Evolutionary conservation across 2,329 filamentous ascomycete genomes (phyloP).

Genomic region (Aspergillus clavatus): DNA sequence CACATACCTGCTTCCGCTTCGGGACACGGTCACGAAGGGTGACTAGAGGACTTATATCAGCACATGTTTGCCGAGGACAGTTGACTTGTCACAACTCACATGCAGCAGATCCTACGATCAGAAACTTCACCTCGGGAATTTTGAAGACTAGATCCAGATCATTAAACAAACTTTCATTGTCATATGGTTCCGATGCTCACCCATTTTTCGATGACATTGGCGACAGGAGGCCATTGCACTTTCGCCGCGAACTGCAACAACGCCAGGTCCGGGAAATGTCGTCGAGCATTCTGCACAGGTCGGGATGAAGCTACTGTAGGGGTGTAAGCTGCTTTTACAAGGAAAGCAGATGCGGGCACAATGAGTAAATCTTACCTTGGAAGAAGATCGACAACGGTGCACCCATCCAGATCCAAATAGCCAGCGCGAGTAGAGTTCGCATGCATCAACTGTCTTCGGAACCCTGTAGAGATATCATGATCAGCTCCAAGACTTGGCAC

Average conservation of each 20-base stretch:
- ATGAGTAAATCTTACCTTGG: conserved; percentile 50
- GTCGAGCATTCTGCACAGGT: conserved; percentile 75
- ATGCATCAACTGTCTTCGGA: conserved; percentile 67
- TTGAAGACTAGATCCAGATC: conserved; percentile 52
- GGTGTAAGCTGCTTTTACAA: conserved; percentile 1
- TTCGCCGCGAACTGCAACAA: conserved; percentile 70
- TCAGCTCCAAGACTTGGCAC: background rate
- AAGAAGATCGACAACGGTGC: conserved; percentile 69
- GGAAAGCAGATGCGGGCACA: background rate
- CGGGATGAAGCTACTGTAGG: conserved; percentile 65
- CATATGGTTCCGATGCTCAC: conserved; percentile 29
- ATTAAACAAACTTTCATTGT: background rate
- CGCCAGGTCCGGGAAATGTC: conserved; percentile 55
- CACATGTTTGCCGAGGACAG: background rate
- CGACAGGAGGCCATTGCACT: conserved; percentile 70
- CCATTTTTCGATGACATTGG: conserved; percentile 74
- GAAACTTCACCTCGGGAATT: conserved; percentile 72
- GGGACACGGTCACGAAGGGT: conserved; percentile 27
- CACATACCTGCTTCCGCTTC: conserved; percentile 36
- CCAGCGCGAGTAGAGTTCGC: conserved; percentile 68
- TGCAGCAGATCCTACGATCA: conserved; percentile 60
- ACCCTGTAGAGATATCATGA: conserved; percentile 36
- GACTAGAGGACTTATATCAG: conserved; percentile 12
- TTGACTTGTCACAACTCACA: conserved; percentile 28
- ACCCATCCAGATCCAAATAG: conserved; percentile 71